These are phyloP conservation scores for Microcera coccophila DNA, from an alignment of 2,329 filamentous ascomycete genomes.

Conservation along the genomic window DNA sequence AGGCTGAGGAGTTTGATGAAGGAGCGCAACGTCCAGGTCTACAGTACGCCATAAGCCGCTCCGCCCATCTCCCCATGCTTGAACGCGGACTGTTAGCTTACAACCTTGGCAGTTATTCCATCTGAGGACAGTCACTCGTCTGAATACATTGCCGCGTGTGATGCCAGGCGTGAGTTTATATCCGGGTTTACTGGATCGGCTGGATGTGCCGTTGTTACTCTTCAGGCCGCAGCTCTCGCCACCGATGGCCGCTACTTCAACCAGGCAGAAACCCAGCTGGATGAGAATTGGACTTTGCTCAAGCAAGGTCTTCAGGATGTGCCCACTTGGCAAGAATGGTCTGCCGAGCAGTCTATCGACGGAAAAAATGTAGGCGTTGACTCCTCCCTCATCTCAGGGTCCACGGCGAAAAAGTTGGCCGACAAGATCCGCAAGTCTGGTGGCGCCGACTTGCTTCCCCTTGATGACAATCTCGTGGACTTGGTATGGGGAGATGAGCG, in stretches of 20 bases:
- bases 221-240: conserved; percentile 80
- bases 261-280: conserved; percentile 86
- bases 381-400: conserved; percentile 74
- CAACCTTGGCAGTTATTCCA: conserved; percentile 67
- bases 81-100: conserved; percentile 5
- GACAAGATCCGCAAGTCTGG: conserved; percentile 86
- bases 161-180: conserved; percentile 86
- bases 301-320: conserved; percentile 94
- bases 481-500: conserved; percentile 75
- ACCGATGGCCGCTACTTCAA: conserved; percentile 99
- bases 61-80: background rate
- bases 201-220: conserved; percentile 84
- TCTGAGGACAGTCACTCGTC: conserved; percentile 97
- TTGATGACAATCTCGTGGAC: conserved; percentile 85
- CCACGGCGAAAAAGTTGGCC: conserved; percentile 62
- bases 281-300: conserved; percentile 83
- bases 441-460: conserved; percentile 68
- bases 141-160: conserved; percentile 96
- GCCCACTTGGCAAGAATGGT: conserved; percentile 97
- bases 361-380: conserved; percentile 91
- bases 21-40: conserved; percentile 81
- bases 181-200: conserved; percentile 94
- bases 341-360: conserved; percentile 76
- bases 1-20: conserved; percentile 82
- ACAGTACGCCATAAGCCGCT: conserved; percentile 59